Evolutionary conservation across 2,329 filamentous ascomycete genomes (phyloP), one percentile per base, ranked within the genome.

Genomic region (Aquanectria penicillioides): DNA sequence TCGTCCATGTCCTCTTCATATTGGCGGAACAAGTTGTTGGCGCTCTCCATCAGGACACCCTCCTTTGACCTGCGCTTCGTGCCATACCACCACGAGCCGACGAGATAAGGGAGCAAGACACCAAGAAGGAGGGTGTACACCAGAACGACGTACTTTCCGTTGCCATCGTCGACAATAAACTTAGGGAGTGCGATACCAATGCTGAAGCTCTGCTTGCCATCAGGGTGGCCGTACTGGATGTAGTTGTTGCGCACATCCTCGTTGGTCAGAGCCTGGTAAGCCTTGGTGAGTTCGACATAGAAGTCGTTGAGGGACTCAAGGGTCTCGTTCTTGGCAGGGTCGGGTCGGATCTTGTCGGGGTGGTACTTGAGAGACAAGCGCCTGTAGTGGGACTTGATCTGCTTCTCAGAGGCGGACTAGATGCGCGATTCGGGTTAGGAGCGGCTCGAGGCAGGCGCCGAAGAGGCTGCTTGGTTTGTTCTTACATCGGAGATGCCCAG

Each of bases 81-180:
- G 60, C 96, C 95, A 74, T 99, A 99, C 95, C 95, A 99, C 95
- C 95, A 99, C 58, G 91, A 93, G 43, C 95, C 95, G 54, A 99
- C 94, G 43, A 95, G 82, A 75, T 96, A 99, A 3, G 95, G 95
- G 49, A 99, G 82, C 59, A 97, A 81, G 61, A 98, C 92, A 53
- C 94, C 95, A 48, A 99, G 88, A 33, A 98, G 84, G 28, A 90
- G 78, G 31, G 93, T 94, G 75, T 99, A 99, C 63, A 97, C 85
- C 56, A 97, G 82, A 60, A 99, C 83, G 51, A 99, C 91, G 73
- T 96, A 98, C 81, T 97, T 98, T 66, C 94, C 94, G 75, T 95
- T 96, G 53, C 94, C 94, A 67, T 97, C 93, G 12, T 92, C 91
- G 53, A 99, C 86, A 69, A 99, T 93, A 77, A 95, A 92, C 75